Evolutionary conservation across 495 filamentous ascomycete genomes (phyloP).

Genomic region (Aspergillus leporis): DNA sequence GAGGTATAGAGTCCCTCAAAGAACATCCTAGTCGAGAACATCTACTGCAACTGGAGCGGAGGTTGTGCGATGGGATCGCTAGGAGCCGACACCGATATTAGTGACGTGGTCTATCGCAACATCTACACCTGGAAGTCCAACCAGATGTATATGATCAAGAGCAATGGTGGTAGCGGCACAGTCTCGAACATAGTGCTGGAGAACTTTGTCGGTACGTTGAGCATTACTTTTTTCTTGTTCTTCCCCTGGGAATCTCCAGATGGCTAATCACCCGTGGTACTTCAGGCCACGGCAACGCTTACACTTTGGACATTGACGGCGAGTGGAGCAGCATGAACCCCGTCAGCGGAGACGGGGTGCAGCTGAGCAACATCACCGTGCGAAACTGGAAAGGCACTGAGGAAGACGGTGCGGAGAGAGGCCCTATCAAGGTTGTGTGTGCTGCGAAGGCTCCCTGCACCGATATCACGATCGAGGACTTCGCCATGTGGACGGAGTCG

Average conservation of each 20-base stretch:
- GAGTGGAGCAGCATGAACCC: conserved; percentile 40
- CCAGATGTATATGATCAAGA: conserved; percentile 61
- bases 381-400: conserved; percentile 54
- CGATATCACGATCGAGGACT: conserved; percentile 45
- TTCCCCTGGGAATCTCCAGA: too few species aligned
- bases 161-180: conserved; percentile 48
- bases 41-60: conserved; percentile 53
- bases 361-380: conserved; percentile 46
- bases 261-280: not conserved
- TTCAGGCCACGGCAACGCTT: conserved; percentile 36
- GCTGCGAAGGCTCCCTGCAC: conserved; percentile 47
- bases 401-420: conserved; percentile 42
- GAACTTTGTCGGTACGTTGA: conserved; percentile 21
- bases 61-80: conserved; percentile 51
- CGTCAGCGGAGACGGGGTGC: conserved; percentile 40
- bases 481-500: conserved; percentile 54
- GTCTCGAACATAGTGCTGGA: conserved; percentile 19
- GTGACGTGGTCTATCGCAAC: conserved; percentile 40
- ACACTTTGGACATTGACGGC: conserved; percentile 48
- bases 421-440: conserved; percentile 45
- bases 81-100: conserved; percentile 32
- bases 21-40: conserved; percentile 50
- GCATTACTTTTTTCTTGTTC: not conserved
- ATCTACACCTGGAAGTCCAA: conserved; percentile 49
- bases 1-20: conserved; percentile 29